Percentiles rank a stretch among this genome's conserved stretches.
phyloP scores from a whole-genome alignment of 1,139 yeast species.

The Chernovozyma sophiae-reginae region DNA sequence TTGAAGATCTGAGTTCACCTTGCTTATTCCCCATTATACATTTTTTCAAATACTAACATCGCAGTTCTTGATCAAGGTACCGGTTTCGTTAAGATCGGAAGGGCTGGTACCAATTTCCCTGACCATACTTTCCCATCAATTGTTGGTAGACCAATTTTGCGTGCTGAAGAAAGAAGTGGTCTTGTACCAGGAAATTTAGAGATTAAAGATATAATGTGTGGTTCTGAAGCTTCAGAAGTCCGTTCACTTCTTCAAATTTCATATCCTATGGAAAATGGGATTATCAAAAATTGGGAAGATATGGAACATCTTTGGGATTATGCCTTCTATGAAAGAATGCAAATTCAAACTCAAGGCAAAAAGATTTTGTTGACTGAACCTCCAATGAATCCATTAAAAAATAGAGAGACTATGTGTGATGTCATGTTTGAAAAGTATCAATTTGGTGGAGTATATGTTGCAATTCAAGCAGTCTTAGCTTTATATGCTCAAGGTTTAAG shows the following conservation, averaged over 20 bases:
- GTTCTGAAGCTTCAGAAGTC: constrained; percentile 89
- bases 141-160: constrained; percentile 93
- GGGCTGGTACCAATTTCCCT: constrained; percentile 96
- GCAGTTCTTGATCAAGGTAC: constrained; percentile 98
- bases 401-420: constrained; percentile 91
- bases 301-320: constrained; percentile 99
- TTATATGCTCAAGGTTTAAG: constrained; percentile 95
- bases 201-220: constrained; percentile 94
- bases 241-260: constrained; percentile 86
- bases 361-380: constrained; percentile 92
- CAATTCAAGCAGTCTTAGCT: constrained; percentile 96
- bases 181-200: constrained; percentile 56
- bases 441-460: constrained; percentile 95
- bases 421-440: constrained; percentile 96
- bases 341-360: constrained; percentile 66
- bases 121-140: constrained; percentile 98
- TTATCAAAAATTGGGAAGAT: constrained; percentile 96
- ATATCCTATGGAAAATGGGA: constrained; percentile 98
- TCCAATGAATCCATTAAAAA: constrained; percentile 94
- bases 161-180: constrained; percentile 87
- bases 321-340: constrained; percentile 89
- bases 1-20: too few relatives aligned
- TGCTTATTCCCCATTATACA: too few relatives aligned
- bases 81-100: constrained; percentile 91
- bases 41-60: constrained; percentile 16